These are phyloP conservation scores for Udeniomyces megalosporus DNA, from an alignment of 768 basidiomycete genomes.

Conservation along the genomic window DNA sequence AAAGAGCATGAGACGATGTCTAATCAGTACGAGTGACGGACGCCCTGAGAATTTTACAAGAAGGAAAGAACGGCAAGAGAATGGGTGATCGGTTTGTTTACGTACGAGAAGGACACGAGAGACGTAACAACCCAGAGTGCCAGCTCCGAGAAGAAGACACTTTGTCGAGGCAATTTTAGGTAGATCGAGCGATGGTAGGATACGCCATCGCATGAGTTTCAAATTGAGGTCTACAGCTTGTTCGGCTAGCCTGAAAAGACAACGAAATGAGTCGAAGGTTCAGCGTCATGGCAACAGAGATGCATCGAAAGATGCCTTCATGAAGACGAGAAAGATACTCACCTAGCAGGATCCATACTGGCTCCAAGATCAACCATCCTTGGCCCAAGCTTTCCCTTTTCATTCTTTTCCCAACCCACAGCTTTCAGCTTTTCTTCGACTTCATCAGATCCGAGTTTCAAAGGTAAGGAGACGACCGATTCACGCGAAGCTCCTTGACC, in stretches of 20 bases:
- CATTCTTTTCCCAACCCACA: conserved; percentile 93
- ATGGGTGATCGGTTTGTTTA: neutral
- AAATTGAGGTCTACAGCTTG: conserved; percentile 97
- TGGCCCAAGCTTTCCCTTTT: conserved; percentile 68
- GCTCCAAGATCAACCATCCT: conserved; percentile 78
- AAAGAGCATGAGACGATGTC: neutral
- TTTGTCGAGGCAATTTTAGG: conserved; percentile 66
- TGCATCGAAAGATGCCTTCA: too few species aligned
- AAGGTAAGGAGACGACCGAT: neutral
- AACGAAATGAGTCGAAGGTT: neutral
- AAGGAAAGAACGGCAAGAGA: neutral
- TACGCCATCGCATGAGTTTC: conserved; percentile 95
- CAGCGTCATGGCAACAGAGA: neutral
- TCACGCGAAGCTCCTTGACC: conserved; percentile 28
- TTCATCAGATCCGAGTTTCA: neutral
- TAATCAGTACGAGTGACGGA: neutral
- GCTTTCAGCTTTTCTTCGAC: conserved; percentile 37
- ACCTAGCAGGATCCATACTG: conserved; percentile 88
- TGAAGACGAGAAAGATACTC: conserved; percentile 7
- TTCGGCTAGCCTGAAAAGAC: conserved; percentile 52
- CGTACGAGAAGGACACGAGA: conserved; percentile 74
- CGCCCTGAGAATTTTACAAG: neutral
- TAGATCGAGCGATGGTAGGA: conserved; percentile 71
- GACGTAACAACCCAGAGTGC: conserved; percentile 93
- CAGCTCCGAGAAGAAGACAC: conserved; percentile 81